phyloP scores from a whole-genome alignment of 139 green algal species.

The Chlamydomonas incerta region DNA sequence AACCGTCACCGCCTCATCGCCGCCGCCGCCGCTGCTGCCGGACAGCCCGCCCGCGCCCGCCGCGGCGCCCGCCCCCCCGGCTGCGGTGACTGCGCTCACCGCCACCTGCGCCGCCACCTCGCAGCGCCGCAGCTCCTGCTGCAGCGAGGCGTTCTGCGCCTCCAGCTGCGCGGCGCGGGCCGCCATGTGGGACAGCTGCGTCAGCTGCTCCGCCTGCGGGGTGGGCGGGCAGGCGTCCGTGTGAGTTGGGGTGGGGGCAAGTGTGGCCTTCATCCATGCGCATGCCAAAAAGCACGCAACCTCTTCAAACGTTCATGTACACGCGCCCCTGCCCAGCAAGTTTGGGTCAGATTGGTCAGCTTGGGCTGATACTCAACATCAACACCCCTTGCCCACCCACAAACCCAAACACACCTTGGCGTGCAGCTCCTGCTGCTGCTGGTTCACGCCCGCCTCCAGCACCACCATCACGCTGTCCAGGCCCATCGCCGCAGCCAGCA shows the following conservation, averaged over 20 bases:
- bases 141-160: conserved; percentile 32
- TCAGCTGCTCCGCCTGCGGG: conserved; percentile 32
- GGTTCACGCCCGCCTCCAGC: conserved; percentile 34
- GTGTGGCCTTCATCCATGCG: too few species aligned
- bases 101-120: background rate
- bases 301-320: too few species aligned
- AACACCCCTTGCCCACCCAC: too few species aligned
- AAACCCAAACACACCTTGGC: conserved; percentile 6
- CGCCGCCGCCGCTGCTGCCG: background rate
- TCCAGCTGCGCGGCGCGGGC: conserved; percentile 25
- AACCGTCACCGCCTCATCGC: background rate
- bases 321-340: too few species aligned
- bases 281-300: background rate
- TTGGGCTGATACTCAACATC: too few species aligned
- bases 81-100: background rate
- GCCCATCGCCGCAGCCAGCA: conserved; percentile 14
- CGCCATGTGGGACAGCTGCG: conserved; percentile 25
- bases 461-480: conserved; percentile 30
- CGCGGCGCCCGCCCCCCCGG: background rate
- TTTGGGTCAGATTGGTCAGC: too few species aligned
- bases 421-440: conserved; percentile 44
- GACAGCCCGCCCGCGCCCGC: background rate
- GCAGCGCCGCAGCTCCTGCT: conserved; percentile 20
- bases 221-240: too few species aligned
- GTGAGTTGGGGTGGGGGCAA: too few species aligned